Conservation (phyloP, 208 protist genomes). For the Strigomonas culicis region DNA sequence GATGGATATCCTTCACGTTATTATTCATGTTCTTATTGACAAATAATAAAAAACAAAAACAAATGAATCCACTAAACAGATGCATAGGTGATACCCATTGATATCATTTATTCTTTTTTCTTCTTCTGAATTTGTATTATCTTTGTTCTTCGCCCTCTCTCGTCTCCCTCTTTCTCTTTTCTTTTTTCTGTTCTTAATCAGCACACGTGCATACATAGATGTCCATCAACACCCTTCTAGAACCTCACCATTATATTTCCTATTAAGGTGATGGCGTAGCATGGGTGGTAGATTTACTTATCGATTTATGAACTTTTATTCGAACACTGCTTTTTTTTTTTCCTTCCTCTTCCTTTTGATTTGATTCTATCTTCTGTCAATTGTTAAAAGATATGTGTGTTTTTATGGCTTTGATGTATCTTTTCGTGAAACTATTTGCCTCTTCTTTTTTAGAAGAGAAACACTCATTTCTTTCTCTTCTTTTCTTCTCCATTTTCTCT, state of each 20-base stretch:
- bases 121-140: background rate
- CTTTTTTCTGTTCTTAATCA: slow-evolving; percentile 10
- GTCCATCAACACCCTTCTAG: background rate
- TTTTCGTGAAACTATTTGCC: background rate
- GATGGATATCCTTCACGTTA: background rate
- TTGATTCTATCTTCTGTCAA: background rate
- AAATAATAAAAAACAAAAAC: slow-evolving; percentile 4
- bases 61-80: background rate
- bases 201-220: background rate
- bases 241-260: background rate
- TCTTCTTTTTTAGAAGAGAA: background rate
- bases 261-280: background rate
- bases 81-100: background rate
- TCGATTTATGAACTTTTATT: background rate
- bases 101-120: slow-evolving; percentile 10
- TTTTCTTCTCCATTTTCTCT: background rate
- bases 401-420: background rate
- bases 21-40: background rate
- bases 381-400: background rate
- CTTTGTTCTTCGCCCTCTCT: slow-evolving; percentile 5
- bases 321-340: background rate
- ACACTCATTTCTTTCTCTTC: background rate
- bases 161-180: slow-evolving; percentile 9
- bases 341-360: background rate
- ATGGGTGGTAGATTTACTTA: background rate